Evolutionary conservation across 768 basidiomycete genomes (phyloP), one percentile per base, ranked within the genome.

Genomic region (Trichaptum fuscoviolaceum): DNA sequence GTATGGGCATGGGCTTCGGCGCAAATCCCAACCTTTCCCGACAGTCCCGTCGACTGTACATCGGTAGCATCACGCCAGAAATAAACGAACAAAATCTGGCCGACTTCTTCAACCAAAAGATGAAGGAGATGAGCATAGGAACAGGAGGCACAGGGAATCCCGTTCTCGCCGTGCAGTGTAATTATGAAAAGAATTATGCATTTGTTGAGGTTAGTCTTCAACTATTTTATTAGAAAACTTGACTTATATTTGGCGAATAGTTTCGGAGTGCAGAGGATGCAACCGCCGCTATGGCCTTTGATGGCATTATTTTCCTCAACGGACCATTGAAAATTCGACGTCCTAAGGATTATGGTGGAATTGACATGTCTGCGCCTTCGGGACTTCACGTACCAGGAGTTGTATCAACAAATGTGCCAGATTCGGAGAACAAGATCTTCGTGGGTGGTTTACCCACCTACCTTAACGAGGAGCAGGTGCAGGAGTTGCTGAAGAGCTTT

Each of bases 121-220:
- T 99, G 95, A 86, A 85, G 57, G 95, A 98, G 78, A 92, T 93
- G 88, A 84, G 83, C 68, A 87, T 96, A 61, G 92, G 93, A 17
- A 92, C 93, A 7, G 90, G 89, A 30, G 86, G 84, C 23, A 86
- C 92, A 25, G 95, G 93, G 24, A 94, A 95, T 69, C 93, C 96
- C 10, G 94, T 99, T 35, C 84, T 96, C 35, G 91, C 91, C 23
- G 95, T 97, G 6, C 95, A 96, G 73, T 92, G 97, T 80, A 98
- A 98, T 74, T 95, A 95, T 72, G 97, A 99, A 77, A 99, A 99
- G 83, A 95, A 94, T 72, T 99, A 98, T 74, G 97, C 97, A 1
- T 99, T 98, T 75, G 92, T 99, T 64, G 97, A 99, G 83, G 96
- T 96, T 75, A 69, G 83, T 73, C 52, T 36, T 12, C 23, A 30